Evolutionary conservation across 768 basidiomycete genomes (phyloP), one percentile per base, ranked within the genome.

Genomic region (Russula sp.): DNA sequence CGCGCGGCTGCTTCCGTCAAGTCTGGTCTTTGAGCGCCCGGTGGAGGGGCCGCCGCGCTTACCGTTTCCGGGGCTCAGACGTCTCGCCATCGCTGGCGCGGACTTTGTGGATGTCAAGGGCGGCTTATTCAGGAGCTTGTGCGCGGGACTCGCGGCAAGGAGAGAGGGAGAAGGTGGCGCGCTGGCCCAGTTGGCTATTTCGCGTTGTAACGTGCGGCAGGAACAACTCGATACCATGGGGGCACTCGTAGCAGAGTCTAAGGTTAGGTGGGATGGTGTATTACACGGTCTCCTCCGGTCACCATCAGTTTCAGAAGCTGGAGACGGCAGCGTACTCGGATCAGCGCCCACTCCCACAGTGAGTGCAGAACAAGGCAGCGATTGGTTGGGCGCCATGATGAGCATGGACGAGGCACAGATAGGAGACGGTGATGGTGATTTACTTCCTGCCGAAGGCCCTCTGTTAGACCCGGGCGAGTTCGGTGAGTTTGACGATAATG

Each of bases 181-280:
- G 32, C 52, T 63, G 6, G 20, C 57, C 22, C 57, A 63, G 20
- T 18, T 63, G 20, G 53, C 62, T 48, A 48, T 63, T 18, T 59
- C 45, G 62, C 62, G 62, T n/a, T 63, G 52, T 42, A 37, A 53
- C n/a, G 62, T 63, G 62, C 45, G 47, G 20, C 53, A 63, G 39
- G 62, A 49, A 3, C 62, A 63, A 55, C 34, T 63, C 10, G 52
- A 63, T 39, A 32, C 52, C 13, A 22, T 63, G 11, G 62, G 62
- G 45, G 27, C 42, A 35, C 57, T 63, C 45, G 39, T 63, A 34
- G 39, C 51, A 20, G 62, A 63, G 57, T 63, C 62, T 6, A 63
- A 59, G 47, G 62, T 63, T 20, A 59, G 57, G 48, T 63, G 62
- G 62, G 62, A 63, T 32, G 51, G 62, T 20, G n/a, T 58, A 42